Percentiles rank a stretch among this genome's conserved stretches.
These are phyloP conservation scores for Brettanomyces custersianus DNA, from an alignment of 805 yeast species.

Conservation along the genomic window DNA sequence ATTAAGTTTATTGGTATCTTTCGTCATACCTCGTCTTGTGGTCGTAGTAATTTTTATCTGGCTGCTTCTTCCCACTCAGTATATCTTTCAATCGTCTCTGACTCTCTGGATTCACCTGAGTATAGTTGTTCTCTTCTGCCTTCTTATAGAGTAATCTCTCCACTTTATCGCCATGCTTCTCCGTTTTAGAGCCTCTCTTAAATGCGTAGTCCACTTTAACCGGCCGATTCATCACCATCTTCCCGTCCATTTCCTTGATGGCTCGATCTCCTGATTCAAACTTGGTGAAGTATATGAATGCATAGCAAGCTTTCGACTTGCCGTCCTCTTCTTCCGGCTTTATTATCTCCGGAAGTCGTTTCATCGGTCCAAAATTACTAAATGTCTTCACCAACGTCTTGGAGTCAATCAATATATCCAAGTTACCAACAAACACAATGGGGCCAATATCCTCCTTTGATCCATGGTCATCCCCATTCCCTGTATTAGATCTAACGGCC, in stretches of 20 bases:
- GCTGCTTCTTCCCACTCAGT: not conserved
- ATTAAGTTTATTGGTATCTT: too few species aligned
- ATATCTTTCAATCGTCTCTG: not conserved
- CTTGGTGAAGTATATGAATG: constrained; percentile 52
- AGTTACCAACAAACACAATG: constrained; percentile 44
- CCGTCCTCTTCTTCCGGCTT: constrained; percentile 30
- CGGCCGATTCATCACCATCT: constrained; percentile 56
- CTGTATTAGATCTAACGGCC: constrained; percentile 22
- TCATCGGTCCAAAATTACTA: constrained; percentile 56
- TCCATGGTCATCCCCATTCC: constrained; percentile 2
- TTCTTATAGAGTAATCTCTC: constrained; percentile 59
- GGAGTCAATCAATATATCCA: constrained; percentile 60
- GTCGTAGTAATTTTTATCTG: too few species aligned
- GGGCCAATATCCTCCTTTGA: constrained; percentile 35
- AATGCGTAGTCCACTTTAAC: constrained; percentile 61
- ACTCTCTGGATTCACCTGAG: constrained; percentile 1
- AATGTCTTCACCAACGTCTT: constrained; percentile 48
- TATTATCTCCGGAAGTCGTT: constrained; percentile 37
- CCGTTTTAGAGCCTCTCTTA: constrained; percentile 45
- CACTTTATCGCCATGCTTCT: constrained; percentile 68
- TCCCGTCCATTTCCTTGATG: constrained; percentile 57
- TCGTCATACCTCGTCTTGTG: too few species aligned
- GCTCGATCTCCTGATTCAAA: constrained; percentile 70
- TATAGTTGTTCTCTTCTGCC: constrained; percentile 17
- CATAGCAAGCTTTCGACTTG: constrained; percentile 47